phyloP scores from a whole-genome alignment of 2,329 filamentous ascomycete species.

The Rasamsonia emersonii region DNA sequence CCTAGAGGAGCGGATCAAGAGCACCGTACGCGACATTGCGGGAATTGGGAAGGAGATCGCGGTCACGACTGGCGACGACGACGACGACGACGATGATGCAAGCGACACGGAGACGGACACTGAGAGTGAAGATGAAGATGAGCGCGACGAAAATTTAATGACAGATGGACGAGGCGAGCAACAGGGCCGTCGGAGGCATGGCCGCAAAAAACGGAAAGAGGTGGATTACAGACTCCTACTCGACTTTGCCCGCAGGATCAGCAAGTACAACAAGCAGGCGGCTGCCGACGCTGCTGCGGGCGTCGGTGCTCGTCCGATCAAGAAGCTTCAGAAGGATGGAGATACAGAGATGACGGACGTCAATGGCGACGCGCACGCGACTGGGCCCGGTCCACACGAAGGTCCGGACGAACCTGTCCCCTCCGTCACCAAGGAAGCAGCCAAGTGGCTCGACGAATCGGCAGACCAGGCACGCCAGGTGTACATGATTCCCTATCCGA shows the following conservation, averaged over 20 bases:
- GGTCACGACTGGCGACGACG: slow-evolving; percentile 16
- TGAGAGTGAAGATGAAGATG: slow-evolving; percentile 16
- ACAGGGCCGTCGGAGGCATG: not conserved
- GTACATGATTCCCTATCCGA: slow-evolving; percentile 37
- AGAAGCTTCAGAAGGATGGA: slow-evolving; percentile 12
- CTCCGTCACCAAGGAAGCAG: slow-evolving; percentile 31
- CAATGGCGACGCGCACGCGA: slow-evolving; percentile 15
- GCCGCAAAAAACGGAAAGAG: slow-evolving; percentile 20
- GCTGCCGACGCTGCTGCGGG: slow-evolving; percentile 32
- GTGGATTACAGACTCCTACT: slow-evolving; percentile 37
- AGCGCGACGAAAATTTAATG: slow-evolving; percentile 15
- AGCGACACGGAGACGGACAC: slow-evolving; percentile 23
- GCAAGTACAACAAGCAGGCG: slow-evolving; percentile 39
- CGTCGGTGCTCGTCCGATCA: slow-evolving; percentile 11
- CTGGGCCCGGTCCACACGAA: too few species aligned
- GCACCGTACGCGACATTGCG: slow-evolving; percentile 32
- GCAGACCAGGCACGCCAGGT: slow-evolving; percentile 31
- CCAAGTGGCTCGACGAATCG: slow-evolving; percentile 33
- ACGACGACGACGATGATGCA: slow-evolving; percentile 22
- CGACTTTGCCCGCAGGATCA: slow-evolving; percentile 38
- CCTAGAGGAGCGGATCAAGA: slow-evolving; percentile 33
- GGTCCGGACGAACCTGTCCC: slow-evolving; percentile 22
- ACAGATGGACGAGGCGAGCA: slow-evolving; percentile 10
- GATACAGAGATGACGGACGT: slow-evolving; percentile 28
- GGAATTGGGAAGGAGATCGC: slow-evolving; percentile 32